Percentiles rank a stretch among this genome's conserved stretches.
Evolutionary conservation across 331 rosid genomes (phyloP).

Genomic region (Malus hybrid): DNA sequence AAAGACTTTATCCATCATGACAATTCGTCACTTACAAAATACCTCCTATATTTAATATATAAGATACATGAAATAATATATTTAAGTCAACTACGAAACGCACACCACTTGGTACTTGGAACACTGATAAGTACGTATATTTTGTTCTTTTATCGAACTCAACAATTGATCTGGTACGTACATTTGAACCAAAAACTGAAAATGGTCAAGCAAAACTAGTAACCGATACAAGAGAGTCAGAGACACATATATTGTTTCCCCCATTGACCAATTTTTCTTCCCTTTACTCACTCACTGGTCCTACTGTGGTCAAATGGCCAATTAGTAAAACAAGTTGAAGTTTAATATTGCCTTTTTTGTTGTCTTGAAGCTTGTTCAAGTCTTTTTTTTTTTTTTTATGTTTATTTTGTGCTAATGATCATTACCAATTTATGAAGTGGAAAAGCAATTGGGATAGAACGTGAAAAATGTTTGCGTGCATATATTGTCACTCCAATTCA

Average conservation of each 20-base stretch:
- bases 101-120: not conserved
- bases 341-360: not conserved
- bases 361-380: no score
- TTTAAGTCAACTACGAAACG: not conserved
- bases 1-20: no score
- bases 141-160: not conserved
- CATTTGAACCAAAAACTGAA: not conserved
- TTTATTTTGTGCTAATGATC: not conserved
- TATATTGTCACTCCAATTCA: not conserved
- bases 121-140: not conserved
- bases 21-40: no score
- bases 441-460: not conserved
- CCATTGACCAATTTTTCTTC: not conserved
- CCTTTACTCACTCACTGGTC: not conserved
- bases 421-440: not conserved
- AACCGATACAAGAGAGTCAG: not conserved
- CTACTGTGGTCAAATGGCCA: not conserved
- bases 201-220: not conserved
- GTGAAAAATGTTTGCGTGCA: conserved; percentile 9
- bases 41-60: no score
- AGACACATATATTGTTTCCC: not conserved
- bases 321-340: not conserved
- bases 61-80: no score
- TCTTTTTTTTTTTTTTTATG: not conserved
- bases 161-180: not conserved